phyloP scores from a whole-genome alignment of 192 early-diverging fungal species.

The Coemansia sp. region DNA sequence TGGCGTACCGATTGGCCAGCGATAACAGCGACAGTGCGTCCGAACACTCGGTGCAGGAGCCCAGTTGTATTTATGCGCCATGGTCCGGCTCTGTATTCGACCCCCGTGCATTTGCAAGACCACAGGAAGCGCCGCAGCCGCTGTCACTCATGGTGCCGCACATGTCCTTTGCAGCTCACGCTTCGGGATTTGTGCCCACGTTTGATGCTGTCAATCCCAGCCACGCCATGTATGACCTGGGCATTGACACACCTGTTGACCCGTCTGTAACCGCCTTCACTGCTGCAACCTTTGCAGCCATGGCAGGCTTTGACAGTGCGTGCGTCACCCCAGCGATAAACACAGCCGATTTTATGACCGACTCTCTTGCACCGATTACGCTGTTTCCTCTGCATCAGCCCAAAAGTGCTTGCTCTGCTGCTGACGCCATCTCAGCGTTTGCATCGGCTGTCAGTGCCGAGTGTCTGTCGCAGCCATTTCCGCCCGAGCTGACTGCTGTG shows the following conservation, averaged over 20 bases:
- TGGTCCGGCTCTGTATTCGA: background rate
- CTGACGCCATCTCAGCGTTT: conserved; percentile 14
- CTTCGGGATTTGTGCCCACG: background rate
- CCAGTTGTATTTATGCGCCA: background rate
- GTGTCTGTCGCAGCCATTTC: background rate
- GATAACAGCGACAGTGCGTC: background rate
- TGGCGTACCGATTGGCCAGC: conserved; percentile 11
- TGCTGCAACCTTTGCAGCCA: conserved; percentile 33
- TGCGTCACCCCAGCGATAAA: background rate
- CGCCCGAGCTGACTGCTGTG: background rate
- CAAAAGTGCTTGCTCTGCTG: background rate
- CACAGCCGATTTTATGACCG: conserved; percentile 2
- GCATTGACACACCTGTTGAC: conserved; percentile 3
- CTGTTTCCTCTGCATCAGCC: conserved; percentile 1
- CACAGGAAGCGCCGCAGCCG: background rate
- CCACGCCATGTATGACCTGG: conserved; percentile 1
- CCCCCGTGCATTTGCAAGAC: background rate
- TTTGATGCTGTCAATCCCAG: background rate
- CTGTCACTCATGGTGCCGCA: background rate
- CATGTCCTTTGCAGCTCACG: background rate
- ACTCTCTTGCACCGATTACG: background rate
- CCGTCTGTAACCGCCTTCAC: conserved; percentile 15
- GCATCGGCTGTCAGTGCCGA: conserved; percentile 2
- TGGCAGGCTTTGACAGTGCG: conserved; percentile 14
- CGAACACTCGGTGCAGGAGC: background rate